A percentile compares a stretch with the other conserved stretches of the same genome.
These are phyloP conservation scores for Aphanomyces cochlioides DNA, from an alignment of 352 stramenopile genomes.

Conservation along the genomic window DNA sequence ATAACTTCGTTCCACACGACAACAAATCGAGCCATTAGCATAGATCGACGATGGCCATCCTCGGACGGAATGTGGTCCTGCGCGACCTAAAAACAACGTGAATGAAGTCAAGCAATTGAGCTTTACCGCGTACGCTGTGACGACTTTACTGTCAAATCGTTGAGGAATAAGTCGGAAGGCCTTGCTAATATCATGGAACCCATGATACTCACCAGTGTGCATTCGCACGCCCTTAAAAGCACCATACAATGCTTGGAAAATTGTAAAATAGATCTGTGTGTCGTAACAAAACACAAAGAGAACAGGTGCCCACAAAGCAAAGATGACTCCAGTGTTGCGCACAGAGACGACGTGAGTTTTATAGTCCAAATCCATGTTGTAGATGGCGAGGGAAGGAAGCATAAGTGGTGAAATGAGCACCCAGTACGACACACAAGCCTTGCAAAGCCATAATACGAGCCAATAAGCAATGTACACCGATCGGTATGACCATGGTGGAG, in stretches of 20 bases:
- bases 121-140: conserved; percentile 36
- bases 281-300: conserved; percentile 80
- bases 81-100: neutral
- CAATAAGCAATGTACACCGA: conserved; percentile 67
- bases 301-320: conserved; percentile 57
- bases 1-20: conserved; percentile 79
- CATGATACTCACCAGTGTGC: conserved; percentile 69
- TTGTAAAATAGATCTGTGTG: conserved; percentile 75
- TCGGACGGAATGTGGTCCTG: conserved; percentile 18
- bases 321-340: conserved; percentile 63
- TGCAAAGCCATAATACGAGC: conserved; percentile 53
- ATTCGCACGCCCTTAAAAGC: conserved; percentile 52
- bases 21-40: conserved; percentile 73
- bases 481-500: conserved; percentile 51
- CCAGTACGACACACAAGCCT: conserved; percentile 67
- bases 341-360: conserved; percentile 58
- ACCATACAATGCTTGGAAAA: conserved; percentile 60
- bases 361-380: conserved; percentile 61
- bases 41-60: conserved; percentile 29
- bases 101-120: neutral
- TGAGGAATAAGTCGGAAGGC: conserved; percentile 60
- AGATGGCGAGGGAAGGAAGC: conserved; percentile 63
- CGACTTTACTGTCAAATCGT: conserved; percentile 69
- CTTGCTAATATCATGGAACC: conserved; percentile 62
- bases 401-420: conserved; percentile 62